Evolutionary conservation across 371 early-diverging fungal genomes (phyloP), one percentile per base, ranked within the genome.

Genomic region (Lichtheimia corymbifera): DNA sequence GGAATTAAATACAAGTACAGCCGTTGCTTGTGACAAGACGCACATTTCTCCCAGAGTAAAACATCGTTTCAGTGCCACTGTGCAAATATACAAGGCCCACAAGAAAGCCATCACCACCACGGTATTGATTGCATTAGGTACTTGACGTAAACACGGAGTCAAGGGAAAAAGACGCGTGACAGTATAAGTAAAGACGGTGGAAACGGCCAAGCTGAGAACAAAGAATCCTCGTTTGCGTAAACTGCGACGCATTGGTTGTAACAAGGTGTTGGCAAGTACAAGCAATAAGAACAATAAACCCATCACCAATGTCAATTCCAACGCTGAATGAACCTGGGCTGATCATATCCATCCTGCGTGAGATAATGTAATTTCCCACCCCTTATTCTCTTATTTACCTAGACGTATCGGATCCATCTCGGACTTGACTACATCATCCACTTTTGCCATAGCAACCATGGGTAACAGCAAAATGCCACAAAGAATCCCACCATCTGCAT

Each of bases 1-100:
- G 12, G 18, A 63, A 2, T 20, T 5, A 4, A 54, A 54, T 5
- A 30, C 30, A 43, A 88, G 65, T 4, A 87, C 59, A 2, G 88
- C 80, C 4, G 83, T 61, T 0, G 80, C 80, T 64, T 90, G 84
- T 0, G 86, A 76, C n/a, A 89, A 59, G 9, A 91, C 68, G 17
- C 81, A 80, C 73, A 88, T 77, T 66, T 91, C 91, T 1, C 90
- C 89, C 53, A 85, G 68, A 0, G 91, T 88, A 66, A 91, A 90
- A 43, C 83, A 82, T 11, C 77, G 76, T 24, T 80, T 73, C 13
- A 80, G 56, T 3, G 75, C 72, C 0, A 74, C 75, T 1, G 71
- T 73, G 17, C 77, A 72, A 14, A 76, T 65, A 62, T 81, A 81
- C 2, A 81, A 57, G 13, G 72, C 65, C 72, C 76, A 74, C 61